Evolutionary conservation across 345 rosid species (phyloP).

Genomic region (Syzygium aromaticum): DNA sequence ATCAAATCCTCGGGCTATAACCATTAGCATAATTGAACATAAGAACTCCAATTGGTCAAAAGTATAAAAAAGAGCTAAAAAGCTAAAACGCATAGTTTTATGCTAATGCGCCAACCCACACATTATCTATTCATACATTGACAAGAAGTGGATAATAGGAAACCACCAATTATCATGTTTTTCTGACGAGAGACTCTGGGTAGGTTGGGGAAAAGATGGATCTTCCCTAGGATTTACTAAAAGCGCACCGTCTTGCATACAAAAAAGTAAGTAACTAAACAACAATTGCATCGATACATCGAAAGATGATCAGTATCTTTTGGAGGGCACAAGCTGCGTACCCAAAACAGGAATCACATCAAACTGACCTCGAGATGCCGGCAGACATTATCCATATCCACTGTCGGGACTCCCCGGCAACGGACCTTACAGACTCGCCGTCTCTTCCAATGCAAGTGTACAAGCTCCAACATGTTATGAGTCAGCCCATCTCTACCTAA

Average conservation of each 20-base stretch:
- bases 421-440: slow-evolving; percentile 74
- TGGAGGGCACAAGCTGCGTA: no score
- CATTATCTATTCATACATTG: not conserved
- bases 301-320: not conserved
- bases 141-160: not conserved
- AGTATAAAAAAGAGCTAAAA: not conserved
- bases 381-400: slow-evolving; percentile 87
- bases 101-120: not conserved
- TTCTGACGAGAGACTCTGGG: not conserved
- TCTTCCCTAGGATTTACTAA: not conserved
- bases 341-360: not conserved
- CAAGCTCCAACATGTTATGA: slow-evolving; percentile 89
- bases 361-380: slow-evolving; percentile 67
- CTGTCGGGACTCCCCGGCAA: slow-evolving; percentile 85
- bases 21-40: not conserved
- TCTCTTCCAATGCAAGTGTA: slow-evolving; percentile 87
- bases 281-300: not conserved
- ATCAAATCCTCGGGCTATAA: not conserved
- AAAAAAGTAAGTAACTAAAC: not conserved
- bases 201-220: not conserved
- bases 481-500: slow-evolving; percentile 94
- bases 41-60: not conserved
- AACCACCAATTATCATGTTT: not conserved
- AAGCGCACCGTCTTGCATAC: not conserved
- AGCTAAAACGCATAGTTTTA: not conserved